Evolutionary conservation across 2,329 filamentous ascomycete species (phyloP), one percentile per base, ranked within the genome.

Genomic region (Aspergillus cejpii): DNA sequence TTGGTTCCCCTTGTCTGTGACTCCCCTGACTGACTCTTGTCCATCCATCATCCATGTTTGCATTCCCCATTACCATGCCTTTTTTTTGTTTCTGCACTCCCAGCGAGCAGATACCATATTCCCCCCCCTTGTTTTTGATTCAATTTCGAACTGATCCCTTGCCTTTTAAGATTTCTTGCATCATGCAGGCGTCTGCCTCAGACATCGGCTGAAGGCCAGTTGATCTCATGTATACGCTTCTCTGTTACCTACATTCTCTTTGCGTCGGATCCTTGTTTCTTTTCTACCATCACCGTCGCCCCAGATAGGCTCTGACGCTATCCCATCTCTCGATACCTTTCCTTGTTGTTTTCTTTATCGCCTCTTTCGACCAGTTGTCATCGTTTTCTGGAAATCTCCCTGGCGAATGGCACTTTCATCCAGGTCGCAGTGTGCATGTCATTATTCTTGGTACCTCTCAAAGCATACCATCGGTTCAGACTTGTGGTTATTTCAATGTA

Each of bases 101-200:
- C 23, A 61, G 57, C 41, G 59, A 61, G 58, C 52, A 44, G 44
- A 50, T 54, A 52, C 48, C 47, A 50, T 47, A 51, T 49, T 49
- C 45, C 37, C 45, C 44, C 49, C 44, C 27, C 41, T 43, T 31
- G 3, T 17, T 21, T 42, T 40, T 39, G 43, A 21, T 41, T 15
- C 37, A 21, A 38, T 15, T 31, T 44, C 51, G 47, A n/a, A 20
- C 17, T 19, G 15, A 19, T 34, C 15, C 11, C 19, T 53, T 51
- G 49, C 48, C 46, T 47, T 52, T 50, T 46, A 34, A 53, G 43
- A 47, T 53, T 45, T 49, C 40, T 56, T 65, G 64, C 64, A 67
- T 68, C 55, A 57, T 47, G 61, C 60, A 61, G 65, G 64, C 65
- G 64, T 66, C 60, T 57, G 52, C 57, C 54, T 56, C 60, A 55